phyloP scores from a whole-genome alignment of 129 eudicot genomes.

The Oenanthe sinensis region DNA sequence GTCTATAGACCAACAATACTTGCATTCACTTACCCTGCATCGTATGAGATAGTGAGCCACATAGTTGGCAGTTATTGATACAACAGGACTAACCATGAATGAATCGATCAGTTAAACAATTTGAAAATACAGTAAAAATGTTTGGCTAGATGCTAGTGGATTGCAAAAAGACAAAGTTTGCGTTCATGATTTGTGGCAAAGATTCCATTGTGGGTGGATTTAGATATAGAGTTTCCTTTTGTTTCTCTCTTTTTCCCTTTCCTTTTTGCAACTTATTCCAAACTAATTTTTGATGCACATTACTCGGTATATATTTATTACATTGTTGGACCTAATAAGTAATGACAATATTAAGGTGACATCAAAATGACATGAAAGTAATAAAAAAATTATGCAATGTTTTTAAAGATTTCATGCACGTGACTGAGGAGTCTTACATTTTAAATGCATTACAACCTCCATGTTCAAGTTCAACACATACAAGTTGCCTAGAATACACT shows the following conservation, averaged over 20 bases:
- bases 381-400: neutral
- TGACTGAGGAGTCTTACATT: neutral
- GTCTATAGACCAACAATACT: neutral
- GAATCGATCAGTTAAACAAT: neutral
- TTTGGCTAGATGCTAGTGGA: neutral
- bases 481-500: neutral
- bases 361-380: neutral
- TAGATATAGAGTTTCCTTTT: neutral
- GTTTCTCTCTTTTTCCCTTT: neutral
- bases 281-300: neutral
- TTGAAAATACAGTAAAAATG: neutral
- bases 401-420: neutral
- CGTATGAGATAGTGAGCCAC: neutral
- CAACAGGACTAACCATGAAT: neutral
- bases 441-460: neutral
- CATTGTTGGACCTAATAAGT: neutral
- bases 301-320: neutral
- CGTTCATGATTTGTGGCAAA: neutral
- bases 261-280: neutral
- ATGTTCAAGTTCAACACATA: neutral
- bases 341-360: neutral
- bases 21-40: neutral
- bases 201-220: neutral
- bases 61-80: neutral
- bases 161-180: neutral